These are phyloP conservation scores for Letharia columbiana DNA, from an alignment of 495 filamentous ascomycete genomes.

Conservation along the genomic window DNA sequence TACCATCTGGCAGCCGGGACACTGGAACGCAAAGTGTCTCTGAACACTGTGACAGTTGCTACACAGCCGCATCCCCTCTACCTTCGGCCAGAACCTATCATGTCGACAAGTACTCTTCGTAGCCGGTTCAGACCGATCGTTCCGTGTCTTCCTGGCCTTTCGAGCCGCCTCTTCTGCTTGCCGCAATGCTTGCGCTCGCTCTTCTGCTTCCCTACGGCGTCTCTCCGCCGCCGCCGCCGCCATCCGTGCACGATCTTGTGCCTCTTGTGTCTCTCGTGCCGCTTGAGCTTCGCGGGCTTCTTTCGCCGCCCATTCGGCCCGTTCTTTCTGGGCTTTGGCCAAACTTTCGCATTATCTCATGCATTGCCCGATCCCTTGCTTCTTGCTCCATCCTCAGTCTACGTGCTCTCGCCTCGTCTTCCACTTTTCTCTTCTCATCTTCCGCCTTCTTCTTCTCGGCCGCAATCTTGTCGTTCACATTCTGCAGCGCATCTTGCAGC, in stretches of 20 bases:
- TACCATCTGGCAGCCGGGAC: constrained; percentile 10
- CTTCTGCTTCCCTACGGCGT: neutral
- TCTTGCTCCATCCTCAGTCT: neutral
- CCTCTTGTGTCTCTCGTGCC: constrained; percentile 7
- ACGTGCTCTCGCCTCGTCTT: constrained; percentile 3
- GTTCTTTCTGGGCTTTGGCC: neutral
- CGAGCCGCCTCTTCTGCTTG: neutral
- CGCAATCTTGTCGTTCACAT: constrained; percentile 5
- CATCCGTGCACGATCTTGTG: constrained; percentile 7
- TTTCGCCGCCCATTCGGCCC: neutral
- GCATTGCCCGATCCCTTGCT: neutral
- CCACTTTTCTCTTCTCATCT: neutral
- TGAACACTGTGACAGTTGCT: constrained; percentile 3
- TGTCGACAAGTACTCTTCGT: constrained; percentile 4
- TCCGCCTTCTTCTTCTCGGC: constrained; percentile 11
- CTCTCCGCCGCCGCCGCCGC: constrained; percentile 7
- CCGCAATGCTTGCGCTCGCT: neutral
- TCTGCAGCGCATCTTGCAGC: neutral
- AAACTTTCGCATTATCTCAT: neutral
- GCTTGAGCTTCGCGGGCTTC: constrained; percentile 15
- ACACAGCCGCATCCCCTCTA: constrained; percentile 10
- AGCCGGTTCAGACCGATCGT: neutral
- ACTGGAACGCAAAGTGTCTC: constrained; percentile 12
- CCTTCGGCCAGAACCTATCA: constrained; percentile 9
- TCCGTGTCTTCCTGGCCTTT: neutral